Base-by-base conservation (phyloP, 257 asterid species). In the Fraxinus anomala region DNA sequence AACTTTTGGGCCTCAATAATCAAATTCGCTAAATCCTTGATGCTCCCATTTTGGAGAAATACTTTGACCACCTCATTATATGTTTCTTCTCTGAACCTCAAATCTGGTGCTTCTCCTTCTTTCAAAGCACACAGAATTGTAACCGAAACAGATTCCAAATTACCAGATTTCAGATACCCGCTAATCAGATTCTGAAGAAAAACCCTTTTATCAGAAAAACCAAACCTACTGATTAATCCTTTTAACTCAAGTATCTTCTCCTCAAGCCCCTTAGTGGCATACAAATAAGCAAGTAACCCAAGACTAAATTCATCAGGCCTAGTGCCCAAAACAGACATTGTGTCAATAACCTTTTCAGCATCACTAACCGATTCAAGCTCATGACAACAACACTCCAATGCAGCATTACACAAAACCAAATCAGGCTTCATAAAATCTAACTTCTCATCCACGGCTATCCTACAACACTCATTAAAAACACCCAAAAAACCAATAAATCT, bases 341-440 rank as follows among this genome's bases (percentile, higher is more conserved):
- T 84, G 59, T 93, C 96, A 47, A 92, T 80, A 78, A 92, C 91
- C 78, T 86, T 91, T 77, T 93, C 96, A 2, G 97, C 97, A 66
- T 91, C 93, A 74, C 67, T 82, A 77, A 92, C 89, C 0, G 92
- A 91, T 83, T 87, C 91, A 39, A 87, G 81, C 87, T 91, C 97
- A 3, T 87, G 78, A 74, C 97, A 96, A 72, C 89, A 93, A 80
- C 86, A 90, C 67, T 96, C 92, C 75, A 96, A 79, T 3, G 92
- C 98, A 82, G 97, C 95, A 88, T 93, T 96, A 80, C 97, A 93
- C 36, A 94, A 96, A 76, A 69, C 80, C 86, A 96, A 81, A 83
- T 89, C 89, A 36, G 99, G 99, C 77, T 70, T 91, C 96, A 93
- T 83, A 73, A 78, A 85, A 65, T 78, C 81, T 75, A 96, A 51